Conservation (phyloP, 1,284 basidiomycete genomes). For the Cerrena zonata region DNA sequence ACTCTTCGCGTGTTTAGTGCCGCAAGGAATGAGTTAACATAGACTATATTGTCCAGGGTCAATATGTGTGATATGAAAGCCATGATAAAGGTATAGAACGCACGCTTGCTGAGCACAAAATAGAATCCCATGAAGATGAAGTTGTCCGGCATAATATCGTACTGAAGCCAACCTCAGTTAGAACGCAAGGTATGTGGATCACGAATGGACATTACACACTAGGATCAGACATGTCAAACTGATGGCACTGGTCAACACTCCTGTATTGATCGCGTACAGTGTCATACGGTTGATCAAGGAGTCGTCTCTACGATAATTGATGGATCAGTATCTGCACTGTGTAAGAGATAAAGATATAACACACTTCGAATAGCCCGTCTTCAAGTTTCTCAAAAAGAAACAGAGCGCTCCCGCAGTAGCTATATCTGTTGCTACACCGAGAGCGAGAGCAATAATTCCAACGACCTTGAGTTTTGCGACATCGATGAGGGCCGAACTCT, state of each 20-base stretch:
- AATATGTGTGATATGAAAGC: neutral
- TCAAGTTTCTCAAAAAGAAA: slow-evolving; percentile 46
- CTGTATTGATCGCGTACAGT: slow-evolving; percentile 54
- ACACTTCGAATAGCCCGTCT: slow-evolving; percentile 41
- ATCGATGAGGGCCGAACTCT: slow-evolving; percentile 17
- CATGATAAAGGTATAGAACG: slow-evolving; percentile 17
- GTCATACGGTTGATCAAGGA: slow-evolving; percentile 52
- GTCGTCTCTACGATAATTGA: slow-evolving; percentile 58
- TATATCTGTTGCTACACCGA: slow-evolving; percentile 43
- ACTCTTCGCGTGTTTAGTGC: slow-evolving; percentile 41
- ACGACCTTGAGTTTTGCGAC: slow-evolving; percentile 23
- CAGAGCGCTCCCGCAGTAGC: slow-evolving; percentile 44
- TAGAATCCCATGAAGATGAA: slow-evolving; percentile 55
- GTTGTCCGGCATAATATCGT: slow-evolving; percentile 48
- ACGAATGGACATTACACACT: slow-evolving; percentile 32
- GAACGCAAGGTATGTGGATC: neutral
- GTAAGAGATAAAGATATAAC: slow-evolving; percentile 13
- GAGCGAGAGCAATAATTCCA: slow-evolving; percentile 38
- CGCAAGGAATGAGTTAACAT: slow-evolving; percentile 56
- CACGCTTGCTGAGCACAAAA: slow-evolving; percentile 62
- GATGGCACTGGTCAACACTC: slow-evolving; percentile 56
- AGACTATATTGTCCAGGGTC: slow-evolving; percentile 36
- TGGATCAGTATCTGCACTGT: too few relatives aligned
- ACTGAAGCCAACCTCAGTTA: slow-evolving; percentile 34
- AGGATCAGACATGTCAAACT: slow-evolving; percentile 53